A percentile compares a stretch with the other conserved stretches of the same genome.
These are phyloP conservation scores for Amesomyces nigricolor DNA, from an alignment of 2,329 filamentous ascomycete species.

Conservation along the genomic window DNA sequence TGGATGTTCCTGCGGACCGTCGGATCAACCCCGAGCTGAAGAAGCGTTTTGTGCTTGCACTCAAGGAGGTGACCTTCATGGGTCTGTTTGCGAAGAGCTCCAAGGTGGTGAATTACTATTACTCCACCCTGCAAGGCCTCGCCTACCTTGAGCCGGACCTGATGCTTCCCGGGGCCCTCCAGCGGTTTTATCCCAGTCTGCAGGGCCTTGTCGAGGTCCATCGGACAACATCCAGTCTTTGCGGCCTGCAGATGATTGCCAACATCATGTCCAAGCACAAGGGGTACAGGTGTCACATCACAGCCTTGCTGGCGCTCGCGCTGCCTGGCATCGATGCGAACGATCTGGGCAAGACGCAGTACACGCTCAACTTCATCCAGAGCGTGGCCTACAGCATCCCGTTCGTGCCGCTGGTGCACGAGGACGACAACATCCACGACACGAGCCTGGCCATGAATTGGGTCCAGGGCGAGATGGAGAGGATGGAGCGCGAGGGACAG, in stretches of 20 bases:
- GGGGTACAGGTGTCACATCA: conserved; percentile 95
- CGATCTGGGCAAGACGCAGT: conserved; percentile 91
- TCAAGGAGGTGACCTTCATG: conserved; percentile 96
- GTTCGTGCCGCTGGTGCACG: conserved; percentile 72
- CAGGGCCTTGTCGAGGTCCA: conserved; percentile 97
- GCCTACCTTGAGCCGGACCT: conserved; percentile 87
- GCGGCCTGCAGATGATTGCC: conserved; percentile 85
- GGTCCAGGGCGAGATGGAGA: conserved; percentile 90
- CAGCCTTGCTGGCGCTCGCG: conserved; percentile 84
- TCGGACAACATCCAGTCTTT: conserved; percentile 86
- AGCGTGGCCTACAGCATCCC: conserved; percentile 95
- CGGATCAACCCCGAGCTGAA: conserved; percentile 76
- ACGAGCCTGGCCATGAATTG: conserved; percentile 80
- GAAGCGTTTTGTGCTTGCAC: conserved; percentile 78
- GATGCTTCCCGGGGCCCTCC: conserved; percentile 86
- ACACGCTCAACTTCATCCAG: conserved; percentile 92
- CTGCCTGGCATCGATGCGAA: conserved; percentile 96
- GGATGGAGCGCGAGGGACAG: conserved; percentile 83
- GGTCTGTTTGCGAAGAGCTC: conserved; percentile 94
- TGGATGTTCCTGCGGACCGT: conserved; percentile 75
- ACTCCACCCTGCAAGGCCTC: conserved; percentile 82
- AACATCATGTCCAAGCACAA: conserved; percentile 88
- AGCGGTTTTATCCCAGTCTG: conserved; percentile 93
- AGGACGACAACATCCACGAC: conserved; percentile 61
- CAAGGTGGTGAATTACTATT: conserved; percentile 84